A percentile compares a stretch with the other conserved stretches of the same genome.
Evolutionary conservation across 2,329 filamentous ascomycete genomes (phyloP).

Genomic region (Nakataea oryzae): DNA sequence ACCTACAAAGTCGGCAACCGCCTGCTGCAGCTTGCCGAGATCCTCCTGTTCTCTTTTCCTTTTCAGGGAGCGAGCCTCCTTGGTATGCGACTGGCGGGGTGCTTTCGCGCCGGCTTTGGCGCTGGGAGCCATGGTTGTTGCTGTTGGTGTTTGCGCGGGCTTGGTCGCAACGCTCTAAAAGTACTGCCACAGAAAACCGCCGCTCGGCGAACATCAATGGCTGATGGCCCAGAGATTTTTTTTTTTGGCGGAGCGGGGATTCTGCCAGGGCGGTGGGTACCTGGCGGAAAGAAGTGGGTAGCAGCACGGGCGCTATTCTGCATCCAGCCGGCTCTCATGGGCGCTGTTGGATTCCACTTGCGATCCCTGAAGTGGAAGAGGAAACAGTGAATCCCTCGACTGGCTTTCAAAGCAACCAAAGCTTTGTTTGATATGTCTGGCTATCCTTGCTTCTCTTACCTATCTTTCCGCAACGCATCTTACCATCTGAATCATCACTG

Average conservation of each 20-base stretch:
- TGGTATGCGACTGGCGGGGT: conserved; percentile 1
- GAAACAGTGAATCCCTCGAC: too few species aligned
- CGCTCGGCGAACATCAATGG: neutral
- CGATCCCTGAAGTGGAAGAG: neutral
- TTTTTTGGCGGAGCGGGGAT: neutral
- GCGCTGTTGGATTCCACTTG: too few species aligned
- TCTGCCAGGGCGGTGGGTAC: neutral
- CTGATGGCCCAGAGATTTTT: neutral
- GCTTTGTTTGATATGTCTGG: too few species aligned
- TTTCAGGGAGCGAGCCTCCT: conserved; percentile 14
- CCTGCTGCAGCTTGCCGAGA: conserved; percentile 13
- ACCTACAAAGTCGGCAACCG: conserved; percentile 11
- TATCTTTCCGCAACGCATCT: too few species aligned
- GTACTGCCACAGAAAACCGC: neutral
- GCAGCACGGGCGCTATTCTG: too few species aligned
- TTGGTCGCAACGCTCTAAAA: neutral
- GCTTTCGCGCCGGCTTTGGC: conserved; percentile 1
- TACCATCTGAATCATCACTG: too few species aligned
- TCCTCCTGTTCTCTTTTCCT: conserved; percentile 15
- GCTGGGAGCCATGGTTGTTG: conserved; percentile 1
- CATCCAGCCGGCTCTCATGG: neutral
- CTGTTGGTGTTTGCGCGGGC: neutral
- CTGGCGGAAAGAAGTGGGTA: neutral
- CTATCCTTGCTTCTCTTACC: too few species aligned
- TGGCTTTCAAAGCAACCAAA: too few species aligned